Base-by-base conservation (phyloP, 1,139 yeast species). In the Yamadazyma mexicana region DNA sequence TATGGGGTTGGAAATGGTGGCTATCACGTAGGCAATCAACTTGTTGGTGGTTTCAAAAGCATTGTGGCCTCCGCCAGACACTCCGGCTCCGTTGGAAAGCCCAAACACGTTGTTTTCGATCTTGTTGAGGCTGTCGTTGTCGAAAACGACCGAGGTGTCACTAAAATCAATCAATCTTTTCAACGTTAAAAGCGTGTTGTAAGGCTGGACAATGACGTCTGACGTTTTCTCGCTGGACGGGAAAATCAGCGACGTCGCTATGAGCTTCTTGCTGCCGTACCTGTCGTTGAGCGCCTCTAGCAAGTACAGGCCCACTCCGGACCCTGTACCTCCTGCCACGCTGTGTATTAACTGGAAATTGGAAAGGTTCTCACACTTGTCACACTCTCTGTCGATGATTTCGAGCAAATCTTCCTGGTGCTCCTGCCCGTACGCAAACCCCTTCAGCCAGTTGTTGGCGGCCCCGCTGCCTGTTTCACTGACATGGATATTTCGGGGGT, bases 291-390 rank as follows among this genome's bases (percentile, higher is more conserved):
- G 63, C 18, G 81, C 69, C 58, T 92, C 98, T 35, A 92, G 64
- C 34, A 92, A 54, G 45, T 77, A 77, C 0, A 96, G 87, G 0
- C 98, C 98, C 33, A 89, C 79, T 6, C 98, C 98, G 0, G 96
- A 86, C 0, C 98, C 98, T 0, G 98, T 92, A 27, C 98, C 98
- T 18, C 98, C 98, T 0, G 97, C 98, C n/a, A 94, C 95, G 12
- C 97, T 87, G 60, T 92, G 98, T 42, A 91, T 64, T 48, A 92
- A 66, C 67, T 89, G 96, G 59, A 94, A 92, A 5, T 95, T 95
- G 46, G 89, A 92, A 40, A 91, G 67, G 43, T 87, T 84, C 47
- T 92, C 98, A 52, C 96, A 85, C 30, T 87, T 85, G 56, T 92
- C 98, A 32, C 91, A 77, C 54, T 92, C 98, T 44, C 95, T 73